A percentile compares a stretch with the other conserved stretches of the same genome.
phyloP scores from a whole-genome alignment of 1,139 yeast species.

The Candida sanyaensis region DNA sequence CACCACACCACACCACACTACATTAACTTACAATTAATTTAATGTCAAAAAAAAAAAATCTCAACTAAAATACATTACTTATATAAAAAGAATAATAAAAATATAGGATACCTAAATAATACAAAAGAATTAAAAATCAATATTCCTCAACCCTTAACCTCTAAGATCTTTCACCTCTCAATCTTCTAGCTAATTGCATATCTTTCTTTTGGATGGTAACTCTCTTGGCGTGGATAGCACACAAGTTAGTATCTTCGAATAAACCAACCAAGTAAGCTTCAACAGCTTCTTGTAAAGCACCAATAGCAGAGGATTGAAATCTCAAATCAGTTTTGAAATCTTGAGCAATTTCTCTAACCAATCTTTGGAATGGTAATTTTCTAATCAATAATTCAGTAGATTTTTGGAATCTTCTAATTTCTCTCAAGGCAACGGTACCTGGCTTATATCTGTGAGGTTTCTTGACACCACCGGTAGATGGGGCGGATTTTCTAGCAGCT shows the following conservation, averaged over 20 bases:
- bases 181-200: constrained; percentile 98
- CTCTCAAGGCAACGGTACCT: constrained; percentile 99
- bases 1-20: no score
- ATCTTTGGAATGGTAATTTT: constrained; percentile 98
- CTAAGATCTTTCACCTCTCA: constrained; percentile 89
- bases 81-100: constrained; percentile 1
- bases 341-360: constrained; percentile 97
- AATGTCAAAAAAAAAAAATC: not conserved
- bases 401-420: constrained; percentile 98
- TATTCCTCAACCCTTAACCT: not conserved
- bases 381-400: constrained; percentile 96
- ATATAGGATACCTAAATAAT: constrained; percentile 5
- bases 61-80: constrained; percentile 5
- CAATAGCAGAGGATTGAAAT: constrained; percentile 98
- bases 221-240: constrained; percentile 99
- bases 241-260: constrained; percentile 96
- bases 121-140: constrained; percentile 6
- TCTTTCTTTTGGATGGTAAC: constrained; percentile 99
- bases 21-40: not conserved
- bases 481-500: constrained; percentile 99
- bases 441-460: constrained; percentile 99
- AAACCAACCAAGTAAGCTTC: constrained; percentile 93
- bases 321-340: constrained; percentile 97
- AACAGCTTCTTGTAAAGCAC: constrained; percentile 98
- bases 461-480: constrained; percentile 98